A percentile compares a stretch with the other conserved stretches of the same genome.
Evolutionary conservation across 805 yeast genomes (phyloP).

Genomic region (Candida insectorum): DNA sequence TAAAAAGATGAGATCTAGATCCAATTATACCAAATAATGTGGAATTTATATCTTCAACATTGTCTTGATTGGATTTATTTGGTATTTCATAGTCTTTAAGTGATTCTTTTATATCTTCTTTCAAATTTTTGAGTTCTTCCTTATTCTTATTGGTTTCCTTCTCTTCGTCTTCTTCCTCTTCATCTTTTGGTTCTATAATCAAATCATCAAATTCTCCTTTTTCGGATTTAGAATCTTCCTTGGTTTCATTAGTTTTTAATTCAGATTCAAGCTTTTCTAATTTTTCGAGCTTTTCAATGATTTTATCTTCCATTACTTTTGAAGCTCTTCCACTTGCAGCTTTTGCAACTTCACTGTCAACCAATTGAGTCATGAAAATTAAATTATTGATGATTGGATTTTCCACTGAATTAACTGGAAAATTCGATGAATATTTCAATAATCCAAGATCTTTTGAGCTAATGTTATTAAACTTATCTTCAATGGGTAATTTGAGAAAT

Average conservation of each 20-base stretch:
- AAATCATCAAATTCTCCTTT: slow-evolving; percentile 8
- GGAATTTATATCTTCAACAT: slow-evolving; percentile 57
- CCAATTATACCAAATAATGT: slow-evolving; percentile 76
- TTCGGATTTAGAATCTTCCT: slow-evolving; percentile 11
- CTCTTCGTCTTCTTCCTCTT: slow-evolving; percentile 8
- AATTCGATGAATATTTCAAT: slow-evolving; percentile 74
- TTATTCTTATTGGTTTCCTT: slow-evolving; percentile 5
- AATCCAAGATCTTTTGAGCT: slow-evolving; percentile 58
- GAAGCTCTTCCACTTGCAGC: slow-evolving; percentile 73
- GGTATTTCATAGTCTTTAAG: slow-evolving; percentile 7
- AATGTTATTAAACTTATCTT: slow-evolving; percentile 62
- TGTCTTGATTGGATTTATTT: slow-evolving; percentile 15
- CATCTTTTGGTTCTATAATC: slow-evolving; percentile 12
- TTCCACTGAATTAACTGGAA: slow-evolving; percentile 82
- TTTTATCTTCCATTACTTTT: slow-evolving; percentile 42
- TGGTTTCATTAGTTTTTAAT: slow-evolving; percentile 7
- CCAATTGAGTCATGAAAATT: slow-evolving; percentile 79
- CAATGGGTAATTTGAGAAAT: slow-evolving; percentile 77
- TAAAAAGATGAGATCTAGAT: slow-evolving; percentile 74
- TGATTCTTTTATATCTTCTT: slow-evolving; percentile 3
- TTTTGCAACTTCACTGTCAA: slow-evolving; percentile 80
- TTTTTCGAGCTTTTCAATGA: slow-evolving; percentile 35
- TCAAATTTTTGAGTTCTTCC: not conserved
- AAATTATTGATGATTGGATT: slow-evolving; percentile 94
- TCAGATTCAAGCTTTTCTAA: slow-evolving; percentile 13